Conservation (phyloP, 768 basidiomycete genomes). For the Russula earlei region DNA sequence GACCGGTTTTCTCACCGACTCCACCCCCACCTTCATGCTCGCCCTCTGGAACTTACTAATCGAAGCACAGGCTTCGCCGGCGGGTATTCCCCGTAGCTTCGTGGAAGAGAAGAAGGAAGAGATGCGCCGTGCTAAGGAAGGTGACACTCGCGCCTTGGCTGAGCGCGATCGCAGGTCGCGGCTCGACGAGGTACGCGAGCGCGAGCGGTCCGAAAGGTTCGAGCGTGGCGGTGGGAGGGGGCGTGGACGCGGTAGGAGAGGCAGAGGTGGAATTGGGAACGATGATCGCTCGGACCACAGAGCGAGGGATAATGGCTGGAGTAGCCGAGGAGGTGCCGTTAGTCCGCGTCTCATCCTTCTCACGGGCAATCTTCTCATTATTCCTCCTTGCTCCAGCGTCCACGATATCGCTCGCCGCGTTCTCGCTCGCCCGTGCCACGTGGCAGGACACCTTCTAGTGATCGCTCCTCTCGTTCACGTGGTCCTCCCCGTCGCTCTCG, state of each 20-base stretch:
- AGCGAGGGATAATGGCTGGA: conserved; percentile 54
- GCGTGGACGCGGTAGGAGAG: conserved; percentile 45
- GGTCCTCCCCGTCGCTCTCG: conserved; percentile 29
- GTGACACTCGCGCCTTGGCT: conserved; percentile 54
- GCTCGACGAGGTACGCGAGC: conserved; percentile 59
- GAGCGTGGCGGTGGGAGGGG: conserved; percentile 46
- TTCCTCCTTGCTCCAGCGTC: conserved; percentile 29
- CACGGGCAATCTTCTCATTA: conserved; percentile 17
- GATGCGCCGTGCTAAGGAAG: conserved; percentile 60
- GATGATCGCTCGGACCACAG: conserved; percentile 34
- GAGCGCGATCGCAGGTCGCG: conserved; percentile 62
- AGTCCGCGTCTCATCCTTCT: conserved; percentile 19
- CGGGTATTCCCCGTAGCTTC: conserved; percentile 84
- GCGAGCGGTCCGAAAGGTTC: conserved; percentile 41
- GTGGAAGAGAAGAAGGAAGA: conserved; percentile 90
- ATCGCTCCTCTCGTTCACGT: conserved; percentile 34
- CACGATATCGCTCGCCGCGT: conserved; percentile 40
- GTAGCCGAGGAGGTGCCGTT: conserved; percentile 52
- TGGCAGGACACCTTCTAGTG: conserved; percentile 26
- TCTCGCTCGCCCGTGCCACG: conserved; percentile 21
- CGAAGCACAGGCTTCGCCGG: conserved; percentile 82
- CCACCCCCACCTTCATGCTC: conserved; percentile 81
- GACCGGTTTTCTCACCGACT: conserved; percentile 84
- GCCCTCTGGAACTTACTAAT: conserved; percentile 86
- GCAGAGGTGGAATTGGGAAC: conserved; percentile 37